Base-by-base conservation (phyloP, 768 basidiomycete genomes). In the Mycena rosella region DNA sequence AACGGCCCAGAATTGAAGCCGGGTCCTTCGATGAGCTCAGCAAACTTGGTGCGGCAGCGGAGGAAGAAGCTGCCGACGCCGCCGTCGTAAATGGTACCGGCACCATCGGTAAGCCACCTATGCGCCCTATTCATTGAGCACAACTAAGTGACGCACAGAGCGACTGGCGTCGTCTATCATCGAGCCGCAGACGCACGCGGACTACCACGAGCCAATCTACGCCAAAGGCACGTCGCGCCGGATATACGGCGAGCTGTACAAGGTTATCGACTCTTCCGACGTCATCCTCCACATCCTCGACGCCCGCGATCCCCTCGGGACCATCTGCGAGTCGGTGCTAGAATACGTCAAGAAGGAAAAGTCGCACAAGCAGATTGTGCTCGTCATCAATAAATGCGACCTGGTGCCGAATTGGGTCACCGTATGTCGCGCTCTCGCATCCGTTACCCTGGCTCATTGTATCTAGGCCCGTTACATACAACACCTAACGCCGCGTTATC, bases 351-450 rank as follows among this genome's bases (percentile, higher is more conserved):
- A 89, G 74, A 99, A 98, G 80, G 97, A 99, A 82, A 98, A 98
- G 80, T 87, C 94, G 24, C 96, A 98, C 81, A 99, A 99, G 80
- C 97, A 99, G 79, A 88, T 99, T 64, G 94, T 99, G 4, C 89
- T 98, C 63, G 87, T 99, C 59, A 89, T 99, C 73, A 99, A 99
- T 85, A 99, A 99, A 83, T 98, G 97, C 76, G 97, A 99, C 80
- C 82, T 99, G 61, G 96, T 99, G 15, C 98, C 97, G 9, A 98
- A 95, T 74, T 99, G 97, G 97, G 97, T 98, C 45, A 98, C 97
- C 11, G 96, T 96, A 79, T 80, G 94, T 55, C 40, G 48, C 20
- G 36, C 54, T 44, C 49, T 44, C 53, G 45, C 53, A 44, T n/a
- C 51, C 24, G 29, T 27, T 63, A 58, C 54, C 20, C 36, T 2